Conservation (phyloP, 495 filamentous ascomycete species). For the Xylaria nigripes region DNA sequence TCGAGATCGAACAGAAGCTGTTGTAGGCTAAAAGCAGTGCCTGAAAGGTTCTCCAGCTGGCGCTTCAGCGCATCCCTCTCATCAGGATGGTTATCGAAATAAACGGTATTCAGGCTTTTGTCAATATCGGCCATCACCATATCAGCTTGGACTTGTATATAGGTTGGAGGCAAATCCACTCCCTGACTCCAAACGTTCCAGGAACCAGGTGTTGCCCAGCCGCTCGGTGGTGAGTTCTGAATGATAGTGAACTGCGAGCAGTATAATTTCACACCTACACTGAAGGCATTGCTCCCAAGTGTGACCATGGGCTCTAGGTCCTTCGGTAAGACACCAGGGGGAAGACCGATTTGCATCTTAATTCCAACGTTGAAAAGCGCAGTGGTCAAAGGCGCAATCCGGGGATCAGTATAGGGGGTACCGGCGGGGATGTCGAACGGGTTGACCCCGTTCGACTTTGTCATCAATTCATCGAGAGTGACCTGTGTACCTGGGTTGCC, state of each 20-base stretch:
- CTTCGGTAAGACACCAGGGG: neutral
- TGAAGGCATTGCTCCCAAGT: neutral
- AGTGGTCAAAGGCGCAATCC: neutral
- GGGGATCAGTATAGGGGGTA: neutral
- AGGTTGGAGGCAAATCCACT: neutral
- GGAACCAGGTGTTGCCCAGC: neutral
- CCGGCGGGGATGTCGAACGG: neutral
- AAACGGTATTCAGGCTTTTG: neutral
- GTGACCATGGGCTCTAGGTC: neutral
- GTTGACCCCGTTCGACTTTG: neutral
- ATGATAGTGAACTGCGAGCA: conserved; percentile 1
- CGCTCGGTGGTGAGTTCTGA: neutral
- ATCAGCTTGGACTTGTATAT: neutral
- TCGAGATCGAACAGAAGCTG: conserved; percentile 1
- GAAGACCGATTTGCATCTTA: conserved; percentile 1
- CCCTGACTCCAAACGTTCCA: conserved; percentile 1
- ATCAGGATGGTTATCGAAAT: conserved; percentile 1
- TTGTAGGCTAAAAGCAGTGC: neutral
- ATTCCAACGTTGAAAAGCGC: neutral
- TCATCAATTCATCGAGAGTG: neutral
- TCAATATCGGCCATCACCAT: neutral
- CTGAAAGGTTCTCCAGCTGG: neutral
- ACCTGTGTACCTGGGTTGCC: neutral
- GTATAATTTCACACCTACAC: neutral
- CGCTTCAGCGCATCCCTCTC: neutral